Evolutionary conservation across 352 stramenopile species (phyloP).

Genomic region (Blastocystis hominis): DNA sequence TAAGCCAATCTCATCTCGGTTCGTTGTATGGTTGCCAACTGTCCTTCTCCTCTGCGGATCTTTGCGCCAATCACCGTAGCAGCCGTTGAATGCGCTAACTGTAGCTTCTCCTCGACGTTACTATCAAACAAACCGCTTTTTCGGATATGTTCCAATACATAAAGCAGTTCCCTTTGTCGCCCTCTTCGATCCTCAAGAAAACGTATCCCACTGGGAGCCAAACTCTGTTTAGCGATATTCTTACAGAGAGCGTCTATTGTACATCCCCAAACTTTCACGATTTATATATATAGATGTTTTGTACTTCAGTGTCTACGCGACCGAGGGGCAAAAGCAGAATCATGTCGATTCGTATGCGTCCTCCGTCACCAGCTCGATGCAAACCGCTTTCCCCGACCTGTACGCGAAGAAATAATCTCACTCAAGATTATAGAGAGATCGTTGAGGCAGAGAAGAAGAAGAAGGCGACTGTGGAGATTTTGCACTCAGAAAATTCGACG

Average conservation of each 20-base stretch:
- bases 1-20: not conserved
- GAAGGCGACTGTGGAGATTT: not conserved
- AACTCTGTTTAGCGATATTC: not conserved
- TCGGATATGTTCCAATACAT: not conserved
- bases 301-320: constrained; percentile 25
- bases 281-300: not conserved
- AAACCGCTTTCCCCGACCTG: constrained; percentile 2
- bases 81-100: not conserved
- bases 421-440: not conserved
- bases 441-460: not conserved
- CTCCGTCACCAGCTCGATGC: not conserved
- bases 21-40: not conserved
- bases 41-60: constrained; percentile 3
- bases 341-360: not conserved
- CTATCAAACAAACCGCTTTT: not conserved
- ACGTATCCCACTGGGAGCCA: not conserved
- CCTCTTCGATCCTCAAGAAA: not conserved
- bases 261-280: not conserved
- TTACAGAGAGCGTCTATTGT: constrained; percentile 38
- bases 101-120: constrained; percentile 6
- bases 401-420: not conserved
- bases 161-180: not conserved
- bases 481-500: not conserved
- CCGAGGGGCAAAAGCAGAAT: not conserved
- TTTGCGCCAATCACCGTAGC: constrained; percentile 19